Evolutionary conservation across 768 basidiomycete species (phyloP).

Genomic region (Coprinopsis sp.): DNA sequence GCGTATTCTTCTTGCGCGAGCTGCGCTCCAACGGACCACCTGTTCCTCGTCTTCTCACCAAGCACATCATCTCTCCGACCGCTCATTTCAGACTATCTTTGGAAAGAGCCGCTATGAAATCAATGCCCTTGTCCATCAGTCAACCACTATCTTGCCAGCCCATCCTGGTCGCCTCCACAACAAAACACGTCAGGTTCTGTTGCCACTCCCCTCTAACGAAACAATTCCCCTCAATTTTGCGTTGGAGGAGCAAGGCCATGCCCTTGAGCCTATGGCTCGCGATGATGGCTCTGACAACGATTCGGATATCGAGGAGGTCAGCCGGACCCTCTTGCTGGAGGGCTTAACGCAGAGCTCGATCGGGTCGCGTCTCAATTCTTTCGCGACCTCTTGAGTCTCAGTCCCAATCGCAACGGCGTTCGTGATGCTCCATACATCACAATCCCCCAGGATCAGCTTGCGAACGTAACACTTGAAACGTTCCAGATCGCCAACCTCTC

Average conservation of each 20-base stretch:
- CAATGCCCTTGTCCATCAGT: background rate
- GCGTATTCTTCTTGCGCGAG: background rate
- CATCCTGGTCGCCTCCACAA: background rate
- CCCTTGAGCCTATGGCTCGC: background rate
- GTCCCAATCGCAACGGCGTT: background rate
- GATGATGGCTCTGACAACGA: slow-evolving; percentile 5
- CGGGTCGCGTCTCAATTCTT: background rate
- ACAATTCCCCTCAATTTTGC: background rate
- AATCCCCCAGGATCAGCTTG: background rate
- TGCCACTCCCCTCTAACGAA: background rate
- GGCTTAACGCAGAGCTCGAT: background rate
- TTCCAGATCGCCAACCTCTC: background rate
- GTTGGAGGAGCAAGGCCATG: background rate
- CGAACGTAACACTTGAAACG: background rate
- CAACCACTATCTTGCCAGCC: background rate
- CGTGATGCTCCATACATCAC: background rate
- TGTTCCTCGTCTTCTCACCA: background rate
- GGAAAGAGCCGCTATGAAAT: background rate
- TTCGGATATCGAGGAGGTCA: background rate
- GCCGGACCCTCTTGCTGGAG: background rate
- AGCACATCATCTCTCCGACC: background rate
- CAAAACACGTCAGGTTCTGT: background rate
- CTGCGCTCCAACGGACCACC: background rate
- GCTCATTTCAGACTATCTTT: background rate
- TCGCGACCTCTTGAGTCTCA: background rate